Evolutionary conservation across 805 yeast species (phyloP).

Genomic region (Komagataella kurtzmanii): DNA sequence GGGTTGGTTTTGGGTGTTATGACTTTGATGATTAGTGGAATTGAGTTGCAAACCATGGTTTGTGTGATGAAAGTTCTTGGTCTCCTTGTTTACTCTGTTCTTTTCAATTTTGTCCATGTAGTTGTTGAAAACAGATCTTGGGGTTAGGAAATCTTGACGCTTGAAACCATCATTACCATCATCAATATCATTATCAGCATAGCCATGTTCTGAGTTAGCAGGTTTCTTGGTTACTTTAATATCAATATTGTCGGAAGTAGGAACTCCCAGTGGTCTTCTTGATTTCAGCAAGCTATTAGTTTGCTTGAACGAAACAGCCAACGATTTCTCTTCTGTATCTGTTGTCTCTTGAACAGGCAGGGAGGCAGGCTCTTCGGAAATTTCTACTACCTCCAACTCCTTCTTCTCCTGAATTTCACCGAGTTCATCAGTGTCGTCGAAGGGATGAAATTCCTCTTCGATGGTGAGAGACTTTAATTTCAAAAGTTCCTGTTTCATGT

Average conservation of each 20-base stretch:
- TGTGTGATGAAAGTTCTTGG: constrained; percentile 13
- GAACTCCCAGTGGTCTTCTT: constrained; percentile 52
- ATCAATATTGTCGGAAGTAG: constrained; percentile 28
- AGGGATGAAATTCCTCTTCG: constrained; percentile 50
- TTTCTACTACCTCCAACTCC: neutral
- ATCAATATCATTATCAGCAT: constrained; percentile 3
- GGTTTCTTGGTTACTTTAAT: constrained; percentile 3
- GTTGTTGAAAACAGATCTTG: constrained; percentile 57
- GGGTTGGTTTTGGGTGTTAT: neutral
- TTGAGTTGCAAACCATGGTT: constrained; percentile 5
- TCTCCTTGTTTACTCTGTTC: constrained; percentile 17
- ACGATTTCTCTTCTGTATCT: constrained; percentile 1
- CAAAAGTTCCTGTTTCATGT: constrained; percentile 46
- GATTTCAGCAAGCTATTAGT: constrained; percentile 5
- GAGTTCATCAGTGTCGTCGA: neutral
- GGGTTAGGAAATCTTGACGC: constrained; percentile 67
- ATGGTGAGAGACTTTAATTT: constrained; percentile 60
- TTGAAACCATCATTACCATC: constrained; percentile 23
- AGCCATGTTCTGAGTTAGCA: constrained; percentile 3
- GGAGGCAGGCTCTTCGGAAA: neutral
- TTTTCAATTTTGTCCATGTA: constrained; percentile 54
- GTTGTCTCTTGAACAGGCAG: neutral
- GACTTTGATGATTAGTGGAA: constrained; percentile 1
- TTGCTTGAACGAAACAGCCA: constrained; percentile 9
- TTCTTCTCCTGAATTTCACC: constrained; percentile 2